Percentiles rank a stretch among this genome's conserved stretches.
phyloP scores from a whole-genome alignment of 768 basidiomycete species.

The Mycena vitilis region DNA sequence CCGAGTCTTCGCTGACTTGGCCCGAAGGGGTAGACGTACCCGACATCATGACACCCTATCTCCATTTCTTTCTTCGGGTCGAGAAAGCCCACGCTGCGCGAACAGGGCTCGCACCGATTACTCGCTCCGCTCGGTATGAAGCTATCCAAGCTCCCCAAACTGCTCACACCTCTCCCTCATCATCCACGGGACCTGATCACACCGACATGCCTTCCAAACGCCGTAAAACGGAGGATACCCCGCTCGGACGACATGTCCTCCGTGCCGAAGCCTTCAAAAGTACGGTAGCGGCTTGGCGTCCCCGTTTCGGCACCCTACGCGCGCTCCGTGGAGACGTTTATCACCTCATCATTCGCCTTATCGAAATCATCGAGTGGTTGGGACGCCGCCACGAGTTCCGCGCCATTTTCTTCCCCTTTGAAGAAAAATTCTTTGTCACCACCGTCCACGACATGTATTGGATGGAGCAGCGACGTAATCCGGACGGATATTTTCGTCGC shows the following conservation, averaged over 20 bases:
- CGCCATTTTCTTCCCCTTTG: slow-evolving; percentile 1
- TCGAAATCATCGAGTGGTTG: not conserved
- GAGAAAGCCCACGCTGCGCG: not conserved
- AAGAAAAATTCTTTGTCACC: not conserved
- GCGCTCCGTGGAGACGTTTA: not conserved
- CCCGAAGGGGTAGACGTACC: too few relatives aligned
- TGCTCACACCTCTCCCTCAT: too few relatives aligned
- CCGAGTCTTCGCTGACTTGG: too few relatives aligned
- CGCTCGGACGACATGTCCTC: not conserved
- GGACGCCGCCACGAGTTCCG: not conserved
- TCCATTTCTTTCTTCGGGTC: too few relatives aligned
- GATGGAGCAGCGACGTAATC: not conserved
- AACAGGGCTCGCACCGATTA: not conserved
- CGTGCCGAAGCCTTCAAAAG: not conserved
- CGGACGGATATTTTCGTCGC: not conserved
- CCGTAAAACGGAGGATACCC: not conserved
- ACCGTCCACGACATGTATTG: not conserved
- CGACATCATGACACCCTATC: too few relatives aligned
- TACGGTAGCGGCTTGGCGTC: not conserved
- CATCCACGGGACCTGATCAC: too few relatives aligned
- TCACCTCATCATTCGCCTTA: not conserved
- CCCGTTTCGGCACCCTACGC: not conserved
- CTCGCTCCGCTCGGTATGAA: not conserved
- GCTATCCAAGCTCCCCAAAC: too few relatives aligned
- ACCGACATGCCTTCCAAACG: not conserved